A percentile compares a stretch with the other conserved stretches of the same genome.
These are phyloP conservation scores for Corrigiola litoralis DNA, from an alignment of 179 eudicot genomes.

Conservation along the genomic window DNA sequence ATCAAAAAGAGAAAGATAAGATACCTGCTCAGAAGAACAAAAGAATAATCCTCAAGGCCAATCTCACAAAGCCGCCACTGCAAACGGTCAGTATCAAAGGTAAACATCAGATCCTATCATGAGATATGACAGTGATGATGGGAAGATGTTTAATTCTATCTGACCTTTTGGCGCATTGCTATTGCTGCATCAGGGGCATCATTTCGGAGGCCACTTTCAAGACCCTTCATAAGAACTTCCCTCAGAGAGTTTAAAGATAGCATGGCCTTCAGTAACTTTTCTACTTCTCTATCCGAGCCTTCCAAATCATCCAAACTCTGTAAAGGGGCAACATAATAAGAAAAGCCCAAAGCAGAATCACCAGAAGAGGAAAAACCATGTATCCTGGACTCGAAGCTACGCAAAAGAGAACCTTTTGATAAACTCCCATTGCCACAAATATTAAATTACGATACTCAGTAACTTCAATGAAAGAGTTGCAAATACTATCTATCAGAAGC, in stretches of 20 bases:
- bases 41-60: slow-evolving; percentile 92
- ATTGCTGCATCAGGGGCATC: slow-evolving; percentile 93
- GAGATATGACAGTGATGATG: neutral
- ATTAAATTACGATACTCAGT: no score
- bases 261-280: slow-evolving; percentile 48
- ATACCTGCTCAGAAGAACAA: slow-evolving; percentile 95
- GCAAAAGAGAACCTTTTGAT: no score
- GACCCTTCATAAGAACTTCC: slow-evolving; percentile 68
- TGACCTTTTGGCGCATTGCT: slow-evolving; percentile 98
- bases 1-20: slow-evolving; percentile 5
- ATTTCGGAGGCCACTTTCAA: slow-evolving; percentile 89
- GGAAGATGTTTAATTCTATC: neutral
- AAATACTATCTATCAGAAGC: no score
- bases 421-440: no score
- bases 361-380: no score
- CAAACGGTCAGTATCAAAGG: slow-evolving; percentile 4
- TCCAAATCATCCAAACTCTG: slow-evolving; percentile 61
- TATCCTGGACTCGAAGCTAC: no score
- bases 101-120: slow-evolving; percentile 8
- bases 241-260: slow-evolving; percentile 60
- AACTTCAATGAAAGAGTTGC: no score
- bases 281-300: slow-evolving; percentile 39
- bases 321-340: slow-evolving; percentile 14
- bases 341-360: neutral
- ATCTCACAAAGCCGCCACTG: slow-evolving; percentile 99